Base-by-base conservation (phyloP, 2,329 filamentous ascomycete genomes). In the Graphilbum ipis-grandicollis region DNA sequence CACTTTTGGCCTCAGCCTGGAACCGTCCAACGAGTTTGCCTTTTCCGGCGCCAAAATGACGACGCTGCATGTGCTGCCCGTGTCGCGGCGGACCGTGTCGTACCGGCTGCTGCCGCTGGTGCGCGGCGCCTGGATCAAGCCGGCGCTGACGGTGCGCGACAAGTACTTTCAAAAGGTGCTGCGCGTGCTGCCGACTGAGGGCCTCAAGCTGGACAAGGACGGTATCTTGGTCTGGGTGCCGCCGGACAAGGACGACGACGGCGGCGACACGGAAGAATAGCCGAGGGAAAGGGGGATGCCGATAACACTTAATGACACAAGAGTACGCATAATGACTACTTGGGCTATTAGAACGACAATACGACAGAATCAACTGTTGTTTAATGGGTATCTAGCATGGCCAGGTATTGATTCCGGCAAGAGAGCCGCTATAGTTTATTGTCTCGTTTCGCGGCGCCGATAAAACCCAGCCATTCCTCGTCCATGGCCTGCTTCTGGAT, bases 141-240 rank as follows among this genome's bases (percentile, higher is more conserved):
- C 84, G 3, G 69, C 70, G 23, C 60, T 93, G 41, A 71, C 78
- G 41, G 83, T 94, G 29, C 68, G 82, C 42, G 88, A 93, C 60
- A 78, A 80, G 48, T 93, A 93, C 50, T 96, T 93, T 55, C 86
- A 93, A 54, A 93, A 94, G 65, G 75, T 80, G 30, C 57, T 96
- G 40, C 76, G 79, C 42, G 75, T 93, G 23, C 71, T 85, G 41
- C 76, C 82, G 6, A 90, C 82, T 0, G 80, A 78, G 50, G 79
- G 75, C 88, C 39, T 66, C 54, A 43, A 46, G 39, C 33, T 84
- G 76, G 79, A 70, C 82, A 76, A 75, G 55, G 71, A 78, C 4
- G 74, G 73, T 0, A 50, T 79, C 18, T 48, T 75, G 46, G 50
- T 79, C 18, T 79, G 74, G 74, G 62, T 79, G 15, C 67, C 66